Conservation (phyloP, 2,329 filamentous ascomycete genomes). For the Fusarium verticillioides region DNA sequence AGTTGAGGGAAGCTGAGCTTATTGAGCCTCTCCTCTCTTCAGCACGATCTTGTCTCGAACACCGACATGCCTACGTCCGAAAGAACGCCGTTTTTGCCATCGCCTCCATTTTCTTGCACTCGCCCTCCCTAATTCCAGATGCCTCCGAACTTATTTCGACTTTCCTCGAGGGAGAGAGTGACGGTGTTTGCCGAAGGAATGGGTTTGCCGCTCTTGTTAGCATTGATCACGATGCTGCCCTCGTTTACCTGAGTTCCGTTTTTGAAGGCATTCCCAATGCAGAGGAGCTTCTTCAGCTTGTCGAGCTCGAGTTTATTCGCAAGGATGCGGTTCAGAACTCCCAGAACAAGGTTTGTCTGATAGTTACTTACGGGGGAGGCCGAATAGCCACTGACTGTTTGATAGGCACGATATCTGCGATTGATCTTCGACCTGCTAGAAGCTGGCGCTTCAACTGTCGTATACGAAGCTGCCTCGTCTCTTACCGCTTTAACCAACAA, state of each 20-base stretch:
- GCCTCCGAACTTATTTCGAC: constrained; percentile 90
- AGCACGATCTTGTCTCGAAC: constrained; percentile 90
- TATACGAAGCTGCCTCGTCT: constrained; percentile 97
- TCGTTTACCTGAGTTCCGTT: constrained; percentile 86
- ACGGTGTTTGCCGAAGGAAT: constrained; percentile 97
- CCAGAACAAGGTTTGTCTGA: constrained; percentile 82
- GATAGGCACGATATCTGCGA: constrained; percentile 84
- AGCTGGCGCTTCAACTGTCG: constrained; percentile 90
- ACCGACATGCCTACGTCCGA: constrained; percentile 96
- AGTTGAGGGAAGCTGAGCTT: constrained; percentile 93
- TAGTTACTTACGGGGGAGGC: background rate
- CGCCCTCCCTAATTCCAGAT: constrained; percentile 91
- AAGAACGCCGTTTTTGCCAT: constrained; percentile 98
- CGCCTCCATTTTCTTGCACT: constrained; percentile 90
- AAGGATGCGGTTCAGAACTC: constrained; percentile 96
- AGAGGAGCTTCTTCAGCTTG: constrained; percentile 91
- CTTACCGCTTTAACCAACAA: constrained; percentile 94
- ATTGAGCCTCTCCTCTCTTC: constrained; percentile 96
- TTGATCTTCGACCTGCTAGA: constrained; percentile 97
- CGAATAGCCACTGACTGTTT: constrained; percentile 43
- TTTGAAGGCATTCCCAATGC: constrained; percentile 96
- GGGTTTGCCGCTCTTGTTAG: constrained; percentile 91
- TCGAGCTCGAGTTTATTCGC: constrained; percentile 95
- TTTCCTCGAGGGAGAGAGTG: constrained; percentile 91
- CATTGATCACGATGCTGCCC: constrained; percentile 92